Percentiles rank a stretch among this genome's conserved stretches.
These are phyloP conservation scores for Kwoniella mangroviensis DNA, from an alignment of 768 basidiomycete species.

Conservation along the genomic window DNA sequence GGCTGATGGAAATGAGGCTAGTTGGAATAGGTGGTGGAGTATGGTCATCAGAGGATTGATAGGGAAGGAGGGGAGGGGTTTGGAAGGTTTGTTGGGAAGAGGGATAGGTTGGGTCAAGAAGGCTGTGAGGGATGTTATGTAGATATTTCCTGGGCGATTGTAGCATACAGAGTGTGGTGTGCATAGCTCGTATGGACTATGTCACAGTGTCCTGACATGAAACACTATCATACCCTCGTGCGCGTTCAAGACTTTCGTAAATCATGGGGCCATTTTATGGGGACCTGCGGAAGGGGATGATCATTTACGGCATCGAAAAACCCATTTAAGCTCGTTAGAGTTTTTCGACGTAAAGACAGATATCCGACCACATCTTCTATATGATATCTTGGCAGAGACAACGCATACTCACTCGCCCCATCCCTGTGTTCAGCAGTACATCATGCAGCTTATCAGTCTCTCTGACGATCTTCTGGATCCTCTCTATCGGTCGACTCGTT, in stretches of 20 bases:
- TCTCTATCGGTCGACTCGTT: background rate
- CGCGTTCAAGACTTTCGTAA: background rate
- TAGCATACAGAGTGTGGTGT: background rate
- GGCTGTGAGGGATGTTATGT: constrained; percentile 8
- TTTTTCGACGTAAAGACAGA: background rate
- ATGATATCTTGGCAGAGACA: too few species aligned
- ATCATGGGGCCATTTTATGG: background rate
- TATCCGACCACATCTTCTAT: background rate
- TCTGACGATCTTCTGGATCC: too few species aligned
- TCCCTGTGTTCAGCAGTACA: too few species aligned
- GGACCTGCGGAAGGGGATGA: background rate
- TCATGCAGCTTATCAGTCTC: too few species aligned
- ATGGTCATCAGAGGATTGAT: constrained; percentile 30
- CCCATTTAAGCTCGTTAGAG: background rate
- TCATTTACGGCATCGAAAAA: constrained; percentile 11
- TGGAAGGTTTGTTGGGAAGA: background rate
- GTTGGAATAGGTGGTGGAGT: constrained; percentile 45
- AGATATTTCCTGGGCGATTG: background rate
- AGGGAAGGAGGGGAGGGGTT: constrained; percentile 2
- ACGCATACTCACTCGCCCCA: too few species aligned
- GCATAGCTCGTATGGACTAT: background rate
- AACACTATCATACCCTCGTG: background rate
- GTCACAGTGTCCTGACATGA: too few species aligned
- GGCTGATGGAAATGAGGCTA: constrained; percentile 26
- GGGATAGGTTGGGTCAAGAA: background rate